phyloP scores from a whole-genome alignment of 352 stramenopile species.

The Phytophthora aleatoria region DNA sequence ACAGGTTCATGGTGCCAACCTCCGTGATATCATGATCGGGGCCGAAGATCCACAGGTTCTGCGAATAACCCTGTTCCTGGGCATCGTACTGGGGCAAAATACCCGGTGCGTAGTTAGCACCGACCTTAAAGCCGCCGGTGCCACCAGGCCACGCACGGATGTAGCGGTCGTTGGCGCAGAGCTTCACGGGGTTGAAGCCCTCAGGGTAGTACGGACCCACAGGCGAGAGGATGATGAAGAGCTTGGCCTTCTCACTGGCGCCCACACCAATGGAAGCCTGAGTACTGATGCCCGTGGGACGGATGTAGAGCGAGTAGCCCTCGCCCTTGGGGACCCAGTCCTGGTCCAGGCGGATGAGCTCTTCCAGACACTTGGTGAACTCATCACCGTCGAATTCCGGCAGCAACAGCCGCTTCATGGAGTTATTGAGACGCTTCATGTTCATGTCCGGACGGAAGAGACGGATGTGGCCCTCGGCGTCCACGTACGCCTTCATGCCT shows the following conservation, averaged over 20 bases:
- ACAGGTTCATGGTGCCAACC: slow-evolving; percentile 98
- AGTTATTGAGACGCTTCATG: slow-evolving; percentile 94
- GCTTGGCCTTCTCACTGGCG: slow-evolving; percentile 88
- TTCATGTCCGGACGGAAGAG: slow-evolving; percentile 97
- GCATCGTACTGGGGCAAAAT: slow-evolving; percentile 94
- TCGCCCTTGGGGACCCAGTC: slow-evolving; percentile 95
- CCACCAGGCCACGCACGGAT: slow-evolving; percentile 97
- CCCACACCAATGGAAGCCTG: slow-evolving; percentile 91
- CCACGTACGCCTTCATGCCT: slow-evolving; percentile 95
- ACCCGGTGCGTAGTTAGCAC: slow-evolving; percentile 88
- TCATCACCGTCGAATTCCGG: slow-evolving; percentile 92
- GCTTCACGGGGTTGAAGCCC: slow-evolving; percentile 91
- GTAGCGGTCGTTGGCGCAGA: slow-evolving; percentile 92
- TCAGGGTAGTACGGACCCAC: slow-evolving; percentile 98
- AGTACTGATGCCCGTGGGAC: slow-evolving; percentile 94
- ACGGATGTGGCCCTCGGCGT: slow-evolving; percentile 82
- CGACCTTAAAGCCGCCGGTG: slow-evolving; percentile 93
- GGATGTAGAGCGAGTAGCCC: slow-evolving; percentile 97
- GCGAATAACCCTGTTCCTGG: slow-evolving; percentile 84
- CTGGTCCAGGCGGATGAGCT: slow-evolving; percentile 83
- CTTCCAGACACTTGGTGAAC: slow-evolving; percentile 90
- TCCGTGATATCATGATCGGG: slow-evolving; percentile 90
- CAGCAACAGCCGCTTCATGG: slow-evolving; percentile 92
- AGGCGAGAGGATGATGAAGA: slow-evolving; percentile 96
- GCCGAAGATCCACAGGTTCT: slow-evolving; percentile 96